Conservation (phyloP, 768 basidiomycete species). For the Boletus pseudo-olivaceus region DNA sequence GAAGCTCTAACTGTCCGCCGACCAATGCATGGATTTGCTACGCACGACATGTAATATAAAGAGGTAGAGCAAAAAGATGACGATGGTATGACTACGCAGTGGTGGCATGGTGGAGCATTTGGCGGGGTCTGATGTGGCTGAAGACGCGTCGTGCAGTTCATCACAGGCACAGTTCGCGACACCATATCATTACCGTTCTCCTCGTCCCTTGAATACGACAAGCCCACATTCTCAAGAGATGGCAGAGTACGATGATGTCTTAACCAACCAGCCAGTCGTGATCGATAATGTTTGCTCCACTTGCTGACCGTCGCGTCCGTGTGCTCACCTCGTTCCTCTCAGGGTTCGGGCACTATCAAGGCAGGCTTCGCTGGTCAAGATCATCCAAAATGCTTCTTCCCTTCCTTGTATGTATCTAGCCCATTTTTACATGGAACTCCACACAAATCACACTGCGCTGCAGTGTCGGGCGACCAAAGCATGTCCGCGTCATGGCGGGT, state of each 20-base stretch:
- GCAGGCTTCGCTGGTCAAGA: slow-evolving; percentile 99
- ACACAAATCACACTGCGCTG: slow-evolving; percentile 18
- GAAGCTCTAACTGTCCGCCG: slow-evolving; percentile 9
- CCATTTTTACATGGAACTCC: slow-evolving; percentile 28
- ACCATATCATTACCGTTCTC: neutral
- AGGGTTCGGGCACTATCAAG: slow-evolving; percentile 99
- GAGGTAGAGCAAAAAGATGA: slow-evolving; percentile 18
- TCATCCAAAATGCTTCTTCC: slow-evolving; percentile 99
- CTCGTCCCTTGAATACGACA: slow-evolving; percentile 2
- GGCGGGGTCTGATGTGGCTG: slow-evolving; percentile 14
- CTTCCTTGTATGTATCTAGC: slow-evolving; percentile 80
- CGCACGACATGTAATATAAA: slow-evolving; percentile 24
- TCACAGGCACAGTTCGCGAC: neutral
- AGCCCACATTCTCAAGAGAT: slow-evolving; percentile 37
- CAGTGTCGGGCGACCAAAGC: slow-evolving; percentile 96
- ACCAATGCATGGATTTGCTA: slow-evolving; percentile 9
- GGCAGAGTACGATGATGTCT: slow-evolving; percentile 89
- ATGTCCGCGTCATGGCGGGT: slow-evolving; percentile 96
- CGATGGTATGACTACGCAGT: slow-evolving; percentile 8
- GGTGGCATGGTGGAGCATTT: slow-evolving; percentile 16
- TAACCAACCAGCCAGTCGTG: slow-evolving; percentile 98
- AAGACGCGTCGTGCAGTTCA: slow-evolving; percentile 4
- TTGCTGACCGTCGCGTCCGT: slow-evolving; percentile 21
- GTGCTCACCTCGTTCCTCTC: slow-evolving; percentile 25
- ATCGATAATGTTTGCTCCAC: slow-evolving; percentile 83